Conservation (phyloP, 2,329 filamentous ascomycete genomes). For the Penicillium paneum region DNA sequence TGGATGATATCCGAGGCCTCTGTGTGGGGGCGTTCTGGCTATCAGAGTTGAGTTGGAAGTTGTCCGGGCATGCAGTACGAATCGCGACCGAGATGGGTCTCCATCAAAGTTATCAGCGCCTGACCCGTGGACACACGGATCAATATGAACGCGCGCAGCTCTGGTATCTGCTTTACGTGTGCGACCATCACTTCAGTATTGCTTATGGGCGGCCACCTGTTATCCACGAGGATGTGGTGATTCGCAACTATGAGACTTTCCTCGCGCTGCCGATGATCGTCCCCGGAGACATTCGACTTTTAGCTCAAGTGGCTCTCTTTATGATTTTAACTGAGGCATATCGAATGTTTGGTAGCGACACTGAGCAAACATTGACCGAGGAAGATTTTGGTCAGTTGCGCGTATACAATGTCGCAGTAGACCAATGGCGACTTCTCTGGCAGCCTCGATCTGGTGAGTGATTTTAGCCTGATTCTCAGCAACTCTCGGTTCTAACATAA, state of each 20-base stretch:
- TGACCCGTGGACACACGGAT: conserved; percentile 48
- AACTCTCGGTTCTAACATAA: conserved; percentile 3
- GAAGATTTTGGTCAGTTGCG: conserved; percentile 52
- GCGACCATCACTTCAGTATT: conserved; percentile 64
- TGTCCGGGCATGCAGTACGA: conserved; percentile 58
- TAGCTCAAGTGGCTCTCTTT: conserved; percentile 58
- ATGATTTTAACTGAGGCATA: conserved; percentile 57
- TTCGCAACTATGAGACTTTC: conserved; percentile 58
- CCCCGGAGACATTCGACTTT: conserved; percentile 54
- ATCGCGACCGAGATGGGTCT: conserved; percentile 58
- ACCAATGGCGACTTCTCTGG: conserved; percentile 53
- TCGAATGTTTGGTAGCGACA: conserved; percentile 58
- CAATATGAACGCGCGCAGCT: conserved; percentile 56
- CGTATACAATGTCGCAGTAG: conserved; percentile 48
- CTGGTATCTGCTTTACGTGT: conserved; percentile 64
- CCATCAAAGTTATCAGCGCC: conserved; percentile 53
- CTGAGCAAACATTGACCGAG: conserved; percentile 50
- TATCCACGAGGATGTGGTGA: conserved; percentile 56
- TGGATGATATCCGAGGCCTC: conserved; percentile 58
- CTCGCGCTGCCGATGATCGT: conserved; percentile 52
- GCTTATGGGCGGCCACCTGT: conserved; percentile 59
- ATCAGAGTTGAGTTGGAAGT: conserved; percentile 60
- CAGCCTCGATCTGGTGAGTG: conserved; percentile 44
- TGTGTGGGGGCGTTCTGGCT: conserved; percentile 63
- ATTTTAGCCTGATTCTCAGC: background rate